Base-by-base conservation (phyloP, 495 filamentous ascomycete species). In the Apiosordaria backusii region DNA sequence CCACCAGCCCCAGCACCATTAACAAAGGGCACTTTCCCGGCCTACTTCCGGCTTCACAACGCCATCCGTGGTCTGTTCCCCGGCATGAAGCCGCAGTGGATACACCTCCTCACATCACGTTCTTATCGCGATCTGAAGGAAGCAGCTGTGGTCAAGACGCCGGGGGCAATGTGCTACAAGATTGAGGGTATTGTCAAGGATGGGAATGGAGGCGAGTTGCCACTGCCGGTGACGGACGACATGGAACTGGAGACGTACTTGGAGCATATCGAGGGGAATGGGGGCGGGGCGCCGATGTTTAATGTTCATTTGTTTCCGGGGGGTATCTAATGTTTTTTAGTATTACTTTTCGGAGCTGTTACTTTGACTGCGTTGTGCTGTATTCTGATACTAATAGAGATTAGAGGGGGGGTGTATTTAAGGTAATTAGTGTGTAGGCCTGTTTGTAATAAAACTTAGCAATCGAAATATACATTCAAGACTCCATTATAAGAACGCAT, bases 201-300 rank as follows among this genome's bases (percentile, higher is more conserved):
- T 71, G 78, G 71, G 23, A 75, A 77, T 25, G 79, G 78, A 50
- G 86, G 83, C n/a, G 85, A 89, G 74, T 74, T 87, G 60, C 72
- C 74, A 4, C 81, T 88, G 71, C 72, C 77, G 27, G 87, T 93
- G 70, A 86, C 87, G 62, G 81, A 87, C 29, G 89, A 92, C 70
- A 85, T 85, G 55, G 89, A 92, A 76, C 69, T 93, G 61, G 85
- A 85, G 64, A 87, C 85, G 2, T 93, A 91, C 76, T 70, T 93
- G 67, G 77, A 77, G 53, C 87, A 89, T 74, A 81, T 88, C 4
- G 64, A 82, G 63, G 87, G 82, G 7, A 27, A 80, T 4, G 82
- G 84, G 65, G 25, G 80, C 2, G 82, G 84, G 65, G 91, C 90
- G 75, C 85, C 87, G 3, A 87, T 81, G 10, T 90, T 93, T 75